phyloP scores from a whole-genome alignment of 306 rosid genomes.

The Medicago truncatula region MtrunA17r5.0-ANR NC_053047.1:28040001-28040500 shows the following conservation, averaged over 20 bases:
- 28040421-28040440: slow-evolving; percentile 19
- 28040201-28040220: background rate
- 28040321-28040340: slow-evolving; percentile 69
- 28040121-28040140: too few species aligned
- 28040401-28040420: background rate
- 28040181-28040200: background rate
- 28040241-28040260: background rate
- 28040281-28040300: background rate
- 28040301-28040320: slow-evolving; percentile 1
- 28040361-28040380: slow-evolving; percentile 78
- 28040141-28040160: too few species aligned
- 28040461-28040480: slow-evolving; percentile 42
- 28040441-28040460: slow-evolving; percentile 42
- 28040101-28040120: too few species aligned
- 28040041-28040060: too few species aligned
- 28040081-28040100: too few species aligned
- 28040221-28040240: background rate
- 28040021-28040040: too few species aligned
- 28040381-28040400: slow-evolving; percentile 43
- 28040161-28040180: too few species aligned
- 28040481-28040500: slow-evolving; percentile 18
- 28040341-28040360: slow-evolving; percentile 53
- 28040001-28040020: too few species aligned
- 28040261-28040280: background rate
- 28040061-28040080: too few species aligned